phyloP scores from a whole-genome alignment of 768 basidiomycete genomes.

The Termitomyces sp. region DNA sequence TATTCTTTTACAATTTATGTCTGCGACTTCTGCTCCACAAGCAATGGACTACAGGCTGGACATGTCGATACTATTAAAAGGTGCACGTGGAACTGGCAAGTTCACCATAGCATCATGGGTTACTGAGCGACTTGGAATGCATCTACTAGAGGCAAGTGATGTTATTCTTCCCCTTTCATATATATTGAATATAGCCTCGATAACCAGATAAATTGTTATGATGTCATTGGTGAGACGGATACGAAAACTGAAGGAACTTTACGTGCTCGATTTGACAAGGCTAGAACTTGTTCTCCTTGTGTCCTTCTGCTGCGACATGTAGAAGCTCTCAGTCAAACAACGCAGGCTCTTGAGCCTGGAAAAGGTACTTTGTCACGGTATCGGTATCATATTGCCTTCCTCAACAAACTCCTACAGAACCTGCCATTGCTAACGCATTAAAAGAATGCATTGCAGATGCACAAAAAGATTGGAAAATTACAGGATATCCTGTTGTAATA shows the following conservation, averaged over 20 bases:
- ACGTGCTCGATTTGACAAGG: slow-evolving; percentile 70
- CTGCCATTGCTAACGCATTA: slow-evolving; percentile 48
- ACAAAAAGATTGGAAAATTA: slow-evolving; percentile 48
- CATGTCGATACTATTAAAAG: slow-evolving; percentile 72
- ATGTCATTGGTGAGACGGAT: slow-evolving; percentile 73
- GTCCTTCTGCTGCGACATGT: slow-evolving; percentile 74
- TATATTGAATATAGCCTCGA: neutral
- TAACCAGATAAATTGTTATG: slow-evolving; percentile 78
- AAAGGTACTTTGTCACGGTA: slow-evolving; percentile 44
- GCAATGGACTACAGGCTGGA: slow-evolving; percentile 58
- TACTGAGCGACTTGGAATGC: slow-evolving; percentile 63
- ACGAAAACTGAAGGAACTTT: slow-evolving; percentile 70
- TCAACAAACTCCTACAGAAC: slow-evolving; percentile 39
- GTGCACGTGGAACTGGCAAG: slow-evolving; percentile 80
- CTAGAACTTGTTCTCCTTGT: slow-evolving; percentile 75
- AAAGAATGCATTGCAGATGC: slow-evolving; percentile 59
- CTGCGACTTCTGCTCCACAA: slow-evolving; percentile 51
- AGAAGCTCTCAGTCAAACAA: slow-evolving; percentile 72
- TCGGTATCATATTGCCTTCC: neutral
- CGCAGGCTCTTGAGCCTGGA: slow-evolving; percentile 55
- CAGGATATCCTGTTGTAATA: slow-evolving; percentile 69
- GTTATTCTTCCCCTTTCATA: neutral
- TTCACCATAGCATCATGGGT: slow-evolving; percentile 53
- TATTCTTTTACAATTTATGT: slow-evolving; percentile 51
- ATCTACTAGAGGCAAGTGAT: slow-evolving; percentile 63